Evolutionary conservation across 1,139 yeast species (phyloP), one percentile per base, ranked within the genome.

Genomic region (Wickerhamomyces sp.): DNA sequence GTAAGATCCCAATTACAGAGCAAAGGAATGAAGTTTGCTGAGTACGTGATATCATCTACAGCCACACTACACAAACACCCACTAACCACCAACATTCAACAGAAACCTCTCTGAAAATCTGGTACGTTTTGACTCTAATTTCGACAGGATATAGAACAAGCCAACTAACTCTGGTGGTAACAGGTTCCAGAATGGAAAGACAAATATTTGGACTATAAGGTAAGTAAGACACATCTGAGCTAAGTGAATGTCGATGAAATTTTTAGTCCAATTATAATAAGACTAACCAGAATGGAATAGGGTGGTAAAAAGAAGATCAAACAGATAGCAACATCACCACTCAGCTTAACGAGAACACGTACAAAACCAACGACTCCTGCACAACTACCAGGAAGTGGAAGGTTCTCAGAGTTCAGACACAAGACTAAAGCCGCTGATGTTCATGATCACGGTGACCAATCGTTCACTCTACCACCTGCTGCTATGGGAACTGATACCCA

Each of bases 131-230:
- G 14, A 15, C 23, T 18, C 23, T 18, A 18, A 18, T 18, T 18
- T 18, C 5, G 23, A 18, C 23, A 4, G 23, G 23, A 3, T 18
- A 18, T 18, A 18, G 23, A 5, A 18, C 23, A 18, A 18, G 4
- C 32, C 26, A 30, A 37, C 36, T 27, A 32, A 36, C 26, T 7
- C 10, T 10, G 31, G 13, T 11, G 13, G 6, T 3, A 14, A 10
- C 34, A 45, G 46, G 87, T 87, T 7, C 95, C 96, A 2, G 96
- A 89, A 63, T 89, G 96, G 96, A 74, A 80, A 55, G 80, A 78
- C 49, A 90, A 84, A 61, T 89, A 90, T 57, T 69, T 90, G 36
- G 82, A 88, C 63, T 90, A 90, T 61, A 84, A 83, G 60, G 45
- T 43, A 18, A 13, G 45, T 40, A 13, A 5, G 14, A 33, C 13